phyloP scores from a whole-genome alignment of 768 basidiomycete species.

The Lanmaoa pseudosensibilis region DNA sequence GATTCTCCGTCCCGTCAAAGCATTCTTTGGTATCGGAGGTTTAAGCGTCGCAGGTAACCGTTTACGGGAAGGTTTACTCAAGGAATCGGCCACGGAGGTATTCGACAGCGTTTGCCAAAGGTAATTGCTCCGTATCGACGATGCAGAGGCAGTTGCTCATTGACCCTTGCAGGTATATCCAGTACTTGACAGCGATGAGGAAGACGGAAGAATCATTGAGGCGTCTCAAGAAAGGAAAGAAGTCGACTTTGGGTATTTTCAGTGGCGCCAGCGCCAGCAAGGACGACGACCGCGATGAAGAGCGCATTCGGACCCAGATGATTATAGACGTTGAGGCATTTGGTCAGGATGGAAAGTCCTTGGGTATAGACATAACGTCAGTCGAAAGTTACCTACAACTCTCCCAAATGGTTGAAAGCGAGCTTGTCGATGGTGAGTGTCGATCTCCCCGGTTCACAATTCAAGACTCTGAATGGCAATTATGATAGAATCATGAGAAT shows the following conservation, averaged over 20 bases:
- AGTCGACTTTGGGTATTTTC: constrained; percentile 78
- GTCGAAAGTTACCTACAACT: constrained; percentile 56
- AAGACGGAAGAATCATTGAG: constrained; percentile 91
- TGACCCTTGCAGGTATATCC: constrained; percentile 59
- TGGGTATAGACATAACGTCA: constrained; percentile 63
- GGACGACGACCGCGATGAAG: constrained; percentile 79
- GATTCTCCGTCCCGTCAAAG: constrained; percentile 77
- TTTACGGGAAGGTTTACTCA: constrained; percentile 55
- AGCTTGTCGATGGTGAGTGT: constrained; percentile 35
- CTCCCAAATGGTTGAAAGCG: constrained; percentile 57
- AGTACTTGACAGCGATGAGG: constrained; percentile 78
- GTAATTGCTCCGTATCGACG: constrained; percentile 33
- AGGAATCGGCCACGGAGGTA: constrained; percentile 56
- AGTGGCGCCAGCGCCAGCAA: constrained; percentile 46
- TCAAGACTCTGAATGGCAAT: not conserved
- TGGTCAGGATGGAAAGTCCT: constrained; percentile 66
- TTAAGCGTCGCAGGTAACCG: constrained; percentile 58
- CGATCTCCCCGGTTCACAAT: not conserved
- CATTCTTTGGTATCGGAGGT: constrained; percentile 65
- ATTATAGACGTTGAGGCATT: constrained; percentile 84
- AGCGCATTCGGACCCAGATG: constrained; percentile 82
- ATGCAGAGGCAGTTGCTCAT: not conserved
- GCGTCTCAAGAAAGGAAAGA: constrained; percentile 85
- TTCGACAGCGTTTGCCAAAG: constrained; percentile 70
- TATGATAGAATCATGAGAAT: constrained; percentile 15